A percentile compares a stretch with the other conserved stretches of the same genome.
Conservation (phyloP, 257 asterid genomes). For the Craterostigma plantagineum region DNA sequence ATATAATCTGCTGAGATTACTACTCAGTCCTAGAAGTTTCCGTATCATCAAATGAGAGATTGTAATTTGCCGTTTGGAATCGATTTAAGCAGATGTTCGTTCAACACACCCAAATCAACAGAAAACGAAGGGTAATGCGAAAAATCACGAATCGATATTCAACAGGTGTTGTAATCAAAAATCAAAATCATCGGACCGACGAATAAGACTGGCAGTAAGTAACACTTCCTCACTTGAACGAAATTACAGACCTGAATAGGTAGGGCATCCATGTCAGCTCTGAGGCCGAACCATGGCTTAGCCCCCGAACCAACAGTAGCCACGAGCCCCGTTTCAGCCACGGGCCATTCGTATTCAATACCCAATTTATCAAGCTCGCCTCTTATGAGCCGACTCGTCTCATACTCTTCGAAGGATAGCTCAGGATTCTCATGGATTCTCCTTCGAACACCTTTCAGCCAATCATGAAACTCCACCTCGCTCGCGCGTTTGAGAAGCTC, state of each 20-base stretch:
- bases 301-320: slow-evolving; percentile 65
- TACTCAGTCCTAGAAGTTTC: too few relatives aligned
- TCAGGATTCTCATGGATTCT: slow-evolving; percentile 75
- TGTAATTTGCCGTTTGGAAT: too few relatives aligned
- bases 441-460: slow-evolving; percentile 62
- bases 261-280: slow-evolving; percentile 97
- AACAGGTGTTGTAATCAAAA: too few relatives aligned
- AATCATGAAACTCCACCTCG: slow-evolving; percentile 29
- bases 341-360: slow-evolving; percentile 50
- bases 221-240: neutral
- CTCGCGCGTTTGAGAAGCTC: slow-evolving; percentile 49
- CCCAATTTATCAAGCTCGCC: slow-evolving; percentile 61
- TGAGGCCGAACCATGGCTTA: slow-evolving; percentile 50
- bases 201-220: neutral
- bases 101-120: too few relatives aligned
- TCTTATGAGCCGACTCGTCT: slow-evolving; percentile 57
- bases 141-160: too few relatives aligned
- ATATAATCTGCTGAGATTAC: too few relatives aligned
- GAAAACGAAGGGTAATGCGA: too few relatives aligned
- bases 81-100: too few relatives aligned
- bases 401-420: slow-evolving; percentile 48
- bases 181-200: too few relatives aligned
- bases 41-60: too few relatives aligned
- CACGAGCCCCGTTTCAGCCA: slow-evolving; percentile 65
- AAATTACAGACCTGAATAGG: slow-evolving; percentile 92